Evolutionary conservation across 345 rosid species (phyloP), one percentile per base, ranked within the genome.

Genomic region (Linum lewisii): DNA sequence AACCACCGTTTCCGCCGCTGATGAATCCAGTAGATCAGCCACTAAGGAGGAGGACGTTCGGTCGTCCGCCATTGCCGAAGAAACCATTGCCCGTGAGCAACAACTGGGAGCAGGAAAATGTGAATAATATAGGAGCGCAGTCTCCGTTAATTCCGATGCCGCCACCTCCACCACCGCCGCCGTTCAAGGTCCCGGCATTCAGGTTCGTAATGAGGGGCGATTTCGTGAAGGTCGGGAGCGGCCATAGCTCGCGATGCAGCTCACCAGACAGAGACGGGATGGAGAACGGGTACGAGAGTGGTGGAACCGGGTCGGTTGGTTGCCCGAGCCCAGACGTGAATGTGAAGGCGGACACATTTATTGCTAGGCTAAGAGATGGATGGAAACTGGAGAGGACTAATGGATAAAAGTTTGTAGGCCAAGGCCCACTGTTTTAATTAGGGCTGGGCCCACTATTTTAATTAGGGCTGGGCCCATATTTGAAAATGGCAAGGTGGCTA

Each of bases 291-390:
- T 76, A 56, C 18, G 74, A 65, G 25, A 16, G 13, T 3, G 57
- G 66, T 23, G 69, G 76, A n/a, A n/a, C n/a, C n/a, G n/a, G n/a
- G 36, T 23, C 69, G 11, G 68, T 63, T 16, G 79, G 72, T 62
- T 87, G 90, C 62, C 88, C 87, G n/a, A 90, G 93, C 63, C 95
- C 95, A 9, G 97, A 90, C 66, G 95, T 90, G 15, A 81, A 90
- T 61, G 66, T 62, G 15, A 85, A 90, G 73, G 97, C 95, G 8
- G 97, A 83, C 25, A 71, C 69, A 21, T 90, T 90, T 75, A 90
- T 90, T n/a, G 93, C 97, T 26, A 80, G 85, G 76, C 81, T 85
- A 7, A 71, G 77, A 63, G 97, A 73, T 16, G 92, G 69, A 18
- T 90, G 92, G 97, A 77, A 81, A 63, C 70, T 86, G 19, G 97